Base-by-base conservation (phyloP, 441 rosid genomes). In the Mallotus japonicus region DNA sequence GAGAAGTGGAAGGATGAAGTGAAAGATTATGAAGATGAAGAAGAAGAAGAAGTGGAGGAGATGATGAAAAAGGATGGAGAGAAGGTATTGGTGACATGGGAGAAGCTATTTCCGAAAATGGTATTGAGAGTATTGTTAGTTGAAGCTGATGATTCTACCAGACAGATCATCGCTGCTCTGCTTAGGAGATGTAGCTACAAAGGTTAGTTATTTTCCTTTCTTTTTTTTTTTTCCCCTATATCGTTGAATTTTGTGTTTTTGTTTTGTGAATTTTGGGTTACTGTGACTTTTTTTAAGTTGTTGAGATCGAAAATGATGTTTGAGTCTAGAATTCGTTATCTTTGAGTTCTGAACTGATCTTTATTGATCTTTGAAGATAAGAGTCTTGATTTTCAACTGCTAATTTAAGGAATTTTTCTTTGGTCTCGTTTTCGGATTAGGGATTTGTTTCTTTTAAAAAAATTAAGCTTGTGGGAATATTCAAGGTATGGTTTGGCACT, bases 61-160 rank as follows among this genome's bases (percentile, higher is more conserved):
- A 54, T 56, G n/a, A 63, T 16, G 65, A 40, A 47, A 32, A 53
- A 62, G n/a, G 68, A 37, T 37, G 61, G 20, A 37, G 55, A 40
- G 2, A 64, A 14, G 40, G 51, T 37, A 28, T 67, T 69, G 60
- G 72, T 74, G 32, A 50, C 49, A 15, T 54, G 75, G 79, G 69
- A 66, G 60, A 86, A 73, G 69, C 85, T 89, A 75, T 81, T 95
- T 54, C 94, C 94, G 1, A 87, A 66, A 72, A 89, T 91, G 82
- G 83, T 77, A 0, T 80, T 92, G 40, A 88, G 91, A 65, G 96
- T 95, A 34, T 81, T 95, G 85, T 82, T 95, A 8, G 94, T 92
- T 10, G 99, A 95, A 81, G 92, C 97, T 53, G 99, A 95, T 70
- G 99, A 92, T 80, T 95, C 97, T 0, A 95, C 99, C 16, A 84